phyloP scores from a whole-genome alignment of 257 asterid genomes.

The Catharanthus roseus region DNA sequence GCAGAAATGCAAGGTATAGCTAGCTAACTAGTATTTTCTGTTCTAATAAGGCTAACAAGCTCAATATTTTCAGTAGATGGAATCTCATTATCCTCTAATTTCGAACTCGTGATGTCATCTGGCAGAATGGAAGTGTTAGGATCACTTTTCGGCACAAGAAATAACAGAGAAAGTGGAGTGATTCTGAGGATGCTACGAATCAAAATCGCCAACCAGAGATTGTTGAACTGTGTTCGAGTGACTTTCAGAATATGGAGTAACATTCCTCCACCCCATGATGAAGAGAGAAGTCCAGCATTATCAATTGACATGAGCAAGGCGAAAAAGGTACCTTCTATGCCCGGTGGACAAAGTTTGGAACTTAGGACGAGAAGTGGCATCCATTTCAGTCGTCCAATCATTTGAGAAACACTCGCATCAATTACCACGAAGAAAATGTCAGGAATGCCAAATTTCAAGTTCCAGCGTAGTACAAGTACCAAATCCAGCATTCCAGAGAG shows the following conservation, averaged over 20 bases:
- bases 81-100: constrained; percentile 28
- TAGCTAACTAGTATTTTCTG: constrained; percentile 34
- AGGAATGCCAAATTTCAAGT: constrained; percentile 61
- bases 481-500: constrained; percentile 80
- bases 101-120: constrained; percentile 28
- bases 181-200: constrained; percentile 60
- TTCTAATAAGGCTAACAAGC: constrained; percentile 64
- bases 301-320: constrained; percentile 91
- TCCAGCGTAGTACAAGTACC: constrained; percentile 65
- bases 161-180: constrained; percentile 50
- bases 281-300: constrained; percentile 71
- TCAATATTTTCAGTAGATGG: constrained; percentile 48
- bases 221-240: constrained; percentile 54
- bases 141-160: constrained; percentile 65
- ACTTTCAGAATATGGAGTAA: constrained; percentile 61
- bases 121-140: constrained; percentile 51
- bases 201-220: constrained; percentile 73
- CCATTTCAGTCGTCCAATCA: constrained; percentile 84
- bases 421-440: constrained; percentile 64
- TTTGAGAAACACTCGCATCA: constrained; percentile 68
- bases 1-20: too few species aligned
- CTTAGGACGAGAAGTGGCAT: constrained; percentile 94
- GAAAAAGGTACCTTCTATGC: constrained; percentile 89
- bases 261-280: constrained; percentile 86
- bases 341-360: constrained; percentile 81